Conservation (phyloP, 1,139 yeast species). For the Saccharomyces hybrid region DNA sequence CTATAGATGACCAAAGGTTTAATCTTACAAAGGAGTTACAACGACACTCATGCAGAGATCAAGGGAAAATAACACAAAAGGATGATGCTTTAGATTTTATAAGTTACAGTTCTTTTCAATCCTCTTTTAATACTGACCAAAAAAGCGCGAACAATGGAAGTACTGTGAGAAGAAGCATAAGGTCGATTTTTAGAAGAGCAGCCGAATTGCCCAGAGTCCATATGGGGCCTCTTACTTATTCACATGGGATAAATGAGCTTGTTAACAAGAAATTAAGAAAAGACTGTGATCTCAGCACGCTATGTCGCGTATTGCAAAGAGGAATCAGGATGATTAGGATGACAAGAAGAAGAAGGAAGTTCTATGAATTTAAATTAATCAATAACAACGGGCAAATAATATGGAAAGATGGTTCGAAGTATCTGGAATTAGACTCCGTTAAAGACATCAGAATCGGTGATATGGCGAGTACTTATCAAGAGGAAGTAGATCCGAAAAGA, state of each 20-base stretch:
- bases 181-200: conserved; percentile 1
- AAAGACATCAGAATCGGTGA: conserved; percentile 57
- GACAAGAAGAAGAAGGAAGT: conserved; percentile 25
- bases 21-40: neutral
- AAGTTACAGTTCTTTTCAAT: neutral
- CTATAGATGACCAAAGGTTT: neutral
- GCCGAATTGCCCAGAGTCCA: conserved; percentile 1
- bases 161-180: conserved; percentile 1
- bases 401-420: conserved; percentile 28
- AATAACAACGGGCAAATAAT: conserved; percentile 17
- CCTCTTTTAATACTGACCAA: neutral
- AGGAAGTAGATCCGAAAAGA: conserved; percentile 60
- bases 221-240: neutral
- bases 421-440: conserved; percentile 59
- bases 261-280: neutral
- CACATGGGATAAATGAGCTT: conserved; percentile 1
- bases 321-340: conserved; percentile 25
- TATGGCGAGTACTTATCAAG: conserved; percentile 75
- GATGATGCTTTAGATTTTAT: neutral
- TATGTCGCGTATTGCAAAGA: conserved; percentile 5
- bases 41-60: neutral
- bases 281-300: neutral
- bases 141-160: neutral
- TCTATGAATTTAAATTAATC: conserved; percentile 19
- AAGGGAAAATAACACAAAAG: neutral